Evolutionary conservation across 495 filamentous ascomycete genomes (phyloP).

Genomic region (Penicillium manginii): DNA sequence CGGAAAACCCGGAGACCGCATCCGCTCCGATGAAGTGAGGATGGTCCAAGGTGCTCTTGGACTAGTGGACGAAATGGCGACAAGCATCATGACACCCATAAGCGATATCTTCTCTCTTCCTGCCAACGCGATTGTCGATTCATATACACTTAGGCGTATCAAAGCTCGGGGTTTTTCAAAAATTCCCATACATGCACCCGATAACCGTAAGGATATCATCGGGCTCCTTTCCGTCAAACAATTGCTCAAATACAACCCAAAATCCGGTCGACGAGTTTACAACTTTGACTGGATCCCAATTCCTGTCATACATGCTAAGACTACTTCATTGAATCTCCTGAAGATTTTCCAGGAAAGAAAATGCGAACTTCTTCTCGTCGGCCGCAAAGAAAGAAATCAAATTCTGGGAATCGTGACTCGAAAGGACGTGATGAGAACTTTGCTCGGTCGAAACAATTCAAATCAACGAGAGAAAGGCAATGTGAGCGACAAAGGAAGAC

Average conservation of each 20-base stretch:
- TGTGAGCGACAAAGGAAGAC: constrained; percentile 82
- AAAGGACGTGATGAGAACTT: constrained; percentile 92
- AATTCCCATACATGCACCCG: constrained; percentile 84
- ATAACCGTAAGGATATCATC: constrained; percentile 81
- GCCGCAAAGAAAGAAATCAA: constrained; percentile 79
- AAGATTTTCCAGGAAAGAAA: constrained; percentile 99
- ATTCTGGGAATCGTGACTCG: constrained; percentile 87
- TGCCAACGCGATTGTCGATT: constrained; percentile 82
- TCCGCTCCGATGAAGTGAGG: constrained; percentile 93
- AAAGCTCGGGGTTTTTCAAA: constrained; percentile 86
- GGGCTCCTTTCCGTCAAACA: constrained; percentile 95
- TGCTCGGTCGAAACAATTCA: constrained; percentile 87
- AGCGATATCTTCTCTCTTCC: constrained; percentile 89
- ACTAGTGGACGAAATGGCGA: constrained; percentile 87
- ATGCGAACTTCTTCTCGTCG: constrained; percentile 93
- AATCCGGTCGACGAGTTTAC: constrained; percentile 74
- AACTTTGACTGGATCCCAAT: constrained; percentile 88
- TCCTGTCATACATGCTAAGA: constrained; percentile 87
- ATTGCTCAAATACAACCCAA: constrained; percentile 92
- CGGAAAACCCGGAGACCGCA: constrained; percentile 76
- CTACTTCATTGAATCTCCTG: constrained; percentile 90
- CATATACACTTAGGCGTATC: constrained; percentile 84
- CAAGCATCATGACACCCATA: constrained; percentile 94
- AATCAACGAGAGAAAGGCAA: constrained; percentile 76
- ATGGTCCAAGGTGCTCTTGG: constrained; percentile 96